Conservation (phyloP, 1,284 basidiomycete genomes). For the Dichomitus squalens region DNA sequence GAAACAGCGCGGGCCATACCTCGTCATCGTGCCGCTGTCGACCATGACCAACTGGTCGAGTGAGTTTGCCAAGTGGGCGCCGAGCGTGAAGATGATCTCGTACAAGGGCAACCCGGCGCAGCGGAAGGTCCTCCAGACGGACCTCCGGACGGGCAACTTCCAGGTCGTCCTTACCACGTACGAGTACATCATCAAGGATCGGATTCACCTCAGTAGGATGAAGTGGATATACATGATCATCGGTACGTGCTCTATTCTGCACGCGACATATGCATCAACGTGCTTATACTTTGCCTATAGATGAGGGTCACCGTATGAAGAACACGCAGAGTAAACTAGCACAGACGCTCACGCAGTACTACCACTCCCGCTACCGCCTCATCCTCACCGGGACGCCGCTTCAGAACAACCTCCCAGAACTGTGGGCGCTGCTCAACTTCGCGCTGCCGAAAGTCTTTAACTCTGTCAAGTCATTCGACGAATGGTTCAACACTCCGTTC, state of each 20-base stretch:
- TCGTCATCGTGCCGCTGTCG: conserved; percentile 97
- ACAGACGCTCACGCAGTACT: conserved; percentile 92
- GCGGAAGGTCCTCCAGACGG: conserved; percentile 73
- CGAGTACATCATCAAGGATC: conserved; percentile 99
- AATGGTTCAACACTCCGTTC: conserved; percentile 99
- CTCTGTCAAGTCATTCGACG: conserved; percentile 99
- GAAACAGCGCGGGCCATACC: conserved; percentile 91
- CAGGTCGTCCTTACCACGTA: conserved; percentile 98
- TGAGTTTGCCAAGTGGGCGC: conserved; percentile 98
- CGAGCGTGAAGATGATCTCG: conserved; percentile 80
- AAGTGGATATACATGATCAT: conserved; percentile 99
- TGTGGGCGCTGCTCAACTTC: conserved; percentile 99
- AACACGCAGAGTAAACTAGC: conserved; percentile 96
- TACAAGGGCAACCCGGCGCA: conserved; percentile 94
- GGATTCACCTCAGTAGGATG: conserved; percentile 86
- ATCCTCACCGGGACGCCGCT: conserved; percentile 98
- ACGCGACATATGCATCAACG: neutral
- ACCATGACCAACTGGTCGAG: conserved; percentile 99
- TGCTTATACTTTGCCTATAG: conserved; percentile 38
- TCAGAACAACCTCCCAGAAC: conserved; percentile 97
- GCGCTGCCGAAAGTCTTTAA: conserved; percentile 99
- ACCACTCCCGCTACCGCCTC: conserved; percentile 91
- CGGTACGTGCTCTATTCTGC: conserved; percentile 46
- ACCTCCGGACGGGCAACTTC: conserved; percentile 82
- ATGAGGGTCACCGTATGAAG: conserved; percentile 99